Base-by-base conservation (phyloP, 2,329 filamentous ascomycete genomes). In the Talaromyces sp. region DNA sequence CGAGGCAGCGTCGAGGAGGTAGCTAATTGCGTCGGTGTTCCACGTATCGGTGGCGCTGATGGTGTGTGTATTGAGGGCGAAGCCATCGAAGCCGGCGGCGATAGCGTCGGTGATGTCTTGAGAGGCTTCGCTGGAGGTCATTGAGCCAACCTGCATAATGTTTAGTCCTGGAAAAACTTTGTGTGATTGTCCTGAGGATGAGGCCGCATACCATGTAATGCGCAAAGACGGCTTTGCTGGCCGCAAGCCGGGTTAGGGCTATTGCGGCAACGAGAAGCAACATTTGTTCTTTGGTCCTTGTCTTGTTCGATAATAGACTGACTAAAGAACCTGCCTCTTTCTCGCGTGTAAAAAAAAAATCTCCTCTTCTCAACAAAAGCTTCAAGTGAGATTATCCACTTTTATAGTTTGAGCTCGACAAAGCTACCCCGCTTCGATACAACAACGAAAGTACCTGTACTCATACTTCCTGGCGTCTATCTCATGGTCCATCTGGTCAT, bases 51-150 rank as follows among this genome's bases (percentile, higher is more conserved):
- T 18, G 35, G 18, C 40, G 40, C 44, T 59, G 46, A 55, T 63
- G 37, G 42, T 54, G 37, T 63, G 61, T 5, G 48, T 60, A 16
- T 63, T 63, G 61, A 63, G 61, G 21, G 61, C 61, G 39, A 63
- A 63, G 5, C 61, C 56, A 21, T 63, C 61, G 39, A 63, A 60
- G 8, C 61, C 61, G 23, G 56, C 61, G 16, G 61, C 61, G 31
- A 63, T 63, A 21, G 61, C 61, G 9, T 60, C 46, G 5, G 25
- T 31, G 16, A 63, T 48, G 23, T 63, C 61, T 18, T 55, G 46
- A 1, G 21, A 16, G 1, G 61, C 61, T 42, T 63, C 61, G 21
- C 25, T 54, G 9, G 44, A 42, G 0, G 18, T 58, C 61, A 63
- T 63, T 23, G 28, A 35, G 0, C 56, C 61, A 21, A 63, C 61